Conservation (phyloP, 139 green algal species). For the Dunaliella sp. region DNA sequence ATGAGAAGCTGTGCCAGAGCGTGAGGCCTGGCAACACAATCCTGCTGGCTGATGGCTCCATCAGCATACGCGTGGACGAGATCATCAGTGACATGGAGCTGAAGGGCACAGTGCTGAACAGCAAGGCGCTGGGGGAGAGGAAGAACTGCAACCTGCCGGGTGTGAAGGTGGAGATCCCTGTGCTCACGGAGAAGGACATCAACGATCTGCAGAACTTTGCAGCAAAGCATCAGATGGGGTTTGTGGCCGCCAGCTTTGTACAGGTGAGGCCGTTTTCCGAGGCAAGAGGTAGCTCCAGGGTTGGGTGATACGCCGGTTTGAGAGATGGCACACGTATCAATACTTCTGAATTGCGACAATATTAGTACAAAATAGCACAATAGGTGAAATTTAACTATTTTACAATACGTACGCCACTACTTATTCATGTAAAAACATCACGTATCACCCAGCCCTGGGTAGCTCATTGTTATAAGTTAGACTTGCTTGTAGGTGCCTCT, state of each 20-base stretch:
- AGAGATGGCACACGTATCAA: too few species aligned
- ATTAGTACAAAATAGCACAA: too few species aligned
- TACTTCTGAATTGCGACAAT: too few species aligned
- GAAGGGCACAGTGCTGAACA: conserved; percentile 47
- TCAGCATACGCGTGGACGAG: conserved; percentile 50
- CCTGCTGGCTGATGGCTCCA: conserved; percentile 60
- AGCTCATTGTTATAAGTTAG: too few species aligned
- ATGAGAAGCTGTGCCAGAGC: conserved; percentile 57
- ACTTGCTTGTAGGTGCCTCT: too few species aligned
- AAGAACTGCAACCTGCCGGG: conserved; percentile 73
- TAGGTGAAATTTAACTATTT: too few species aligned
- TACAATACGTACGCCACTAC: too few species aligned
- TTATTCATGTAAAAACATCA: too few species aligned
- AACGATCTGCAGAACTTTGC: conserved; percentile 63
- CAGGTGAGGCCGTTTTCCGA: too few species aligned
- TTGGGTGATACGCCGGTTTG: too few species aligned
- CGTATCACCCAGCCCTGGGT: too few species aligned
- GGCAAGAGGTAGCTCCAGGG: too few species aligned
- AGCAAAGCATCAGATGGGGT: conserved; percentile 57
- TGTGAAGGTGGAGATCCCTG: conserved; percentile 72
- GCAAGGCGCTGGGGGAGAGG: conserved; percentile 46
- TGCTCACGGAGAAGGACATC: conserved; percentile 69
- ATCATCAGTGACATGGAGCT: conserved; percentile 37
- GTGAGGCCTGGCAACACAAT: conserved; percentile 55
- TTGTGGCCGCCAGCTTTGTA: conserved; percentile 63